Base-by-base conservation (phyloP, 2,329 filamentous ascomycete species). In the Aspergillus proliferans region DNA sequence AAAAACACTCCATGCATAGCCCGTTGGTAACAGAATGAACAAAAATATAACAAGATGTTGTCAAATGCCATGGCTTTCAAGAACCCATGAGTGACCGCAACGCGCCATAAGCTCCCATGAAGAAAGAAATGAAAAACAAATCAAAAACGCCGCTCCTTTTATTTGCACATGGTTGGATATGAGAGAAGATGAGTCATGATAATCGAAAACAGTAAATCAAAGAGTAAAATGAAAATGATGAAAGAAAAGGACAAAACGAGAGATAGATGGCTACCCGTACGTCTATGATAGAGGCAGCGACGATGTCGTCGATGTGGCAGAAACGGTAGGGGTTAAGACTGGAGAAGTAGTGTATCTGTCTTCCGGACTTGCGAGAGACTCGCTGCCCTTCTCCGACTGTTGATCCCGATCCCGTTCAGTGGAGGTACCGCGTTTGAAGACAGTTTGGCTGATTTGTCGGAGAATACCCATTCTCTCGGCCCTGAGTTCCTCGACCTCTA, bases 351-450 rank as follows among this genome's bases (percentile, higher is more conserved):
- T 8, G 9, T 68, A 64, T 47, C 59, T 67, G n/a, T 63, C 65
- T 14, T 69, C 67, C 6, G 55, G 54, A 34, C 58, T 64, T 4
- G 52, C 47, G 28, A 58, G 58, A 6, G 55, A 53, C 26, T 67
- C 64, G 52, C 58, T 60, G 38, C 60, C 56, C 47, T 60, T 60
- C 18, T 64, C 63, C 6, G 62, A 60, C 38, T 57, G 51, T 22
- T 56, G 50, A 36, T 65, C 60, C 45, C 55, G 63, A 43, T 71
- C 68, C 28, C 70, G 61, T 21, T 73, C 71, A 1, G 63, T 65
- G 5, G 71, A 73, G 5, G 68, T 61, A 2, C 64, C 62, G 38
- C 71, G 65, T 51, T 72, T 73, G 61, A 74, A 72, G 47, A 75
- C 66, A 6, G 70, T 70, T 49, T 74, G 70, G 15, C 71, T 68